Percentiles rank a stretch among this genome's conserved stretches.
These are phyloP conservation scores for Nissolia schottii DNA, from an alignment of 306 rosid genomes.

Conservation along the genomic window DNA sequence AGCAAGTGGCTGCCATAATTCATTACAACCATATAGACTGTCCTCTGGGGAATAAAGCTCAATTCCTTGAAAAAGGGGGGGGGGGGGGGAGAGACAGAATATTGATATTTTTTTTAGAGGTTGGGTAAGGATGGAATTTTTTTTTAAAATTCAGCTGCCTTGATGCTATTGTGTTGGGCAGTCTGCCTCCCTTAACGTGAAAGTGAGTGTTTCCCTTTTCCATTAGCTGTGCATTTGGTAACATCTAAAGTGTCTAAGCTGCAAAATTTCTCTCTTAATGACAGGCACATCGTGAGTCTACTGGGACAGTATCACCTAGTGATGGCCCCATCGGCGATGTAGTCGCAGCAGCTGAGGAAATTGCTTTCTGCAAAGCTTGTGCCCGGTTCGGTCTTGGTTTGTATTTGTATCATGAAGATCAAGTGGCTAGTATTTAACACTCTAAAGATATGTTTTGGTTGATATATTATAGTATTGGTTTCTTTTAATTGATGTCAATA, in stretches of 20 bases:
- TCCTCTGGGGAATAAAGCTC: neutral
- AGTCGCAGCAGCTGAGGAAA: slow-evolving; percentile 94
- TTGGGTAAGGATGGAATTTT: neutral
- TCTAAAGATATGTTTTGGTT: slow-evolving; percentile 16
- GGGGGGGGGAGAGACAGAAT: too few species aligned
- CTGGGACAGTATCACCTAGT: slow-evolving; percentile 68
- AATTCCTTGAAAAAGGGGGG: too few species aligned
- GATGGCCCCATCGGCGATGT: slow-evolving; percentile 58
- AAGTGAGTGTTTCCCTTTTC: neutral
- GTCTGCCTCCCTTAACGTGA: neutral
- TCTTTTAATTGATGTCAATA: slow-evolving; percentile 25
- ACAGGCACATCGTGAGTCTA: slow-evolving; percentile 93
- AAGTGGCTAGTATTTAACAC: slow-evolving; percentile 21
- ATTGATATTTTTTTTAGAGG: neutral
- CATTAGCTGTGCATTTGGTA: neutral
- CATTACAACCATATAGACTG: neutral
- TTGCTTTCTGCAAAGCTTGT: slow-evolving; percentile 94
- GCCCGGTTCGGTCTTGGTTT: slow-evolving; percentile 98
- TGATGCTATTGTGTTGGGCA: neutral
- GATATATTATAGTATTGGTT: neutral
- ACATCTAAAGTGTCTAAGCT: slow-evolving; percentile 12
- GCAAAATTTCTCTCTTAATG: neutral
- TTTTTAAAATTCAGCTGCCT: neutral
- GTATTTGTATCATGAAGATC: slow-evolving; percentile 83
- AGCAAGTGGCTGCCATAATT: neutral